A percentile compares a stretch with the other conserved stretches of the same genome.
Evolutionary conservation across 2,329 filamentous ascomycete species (phyloP).

Genomic region (Dryadomyces quercus-mongolicae): DNA sequence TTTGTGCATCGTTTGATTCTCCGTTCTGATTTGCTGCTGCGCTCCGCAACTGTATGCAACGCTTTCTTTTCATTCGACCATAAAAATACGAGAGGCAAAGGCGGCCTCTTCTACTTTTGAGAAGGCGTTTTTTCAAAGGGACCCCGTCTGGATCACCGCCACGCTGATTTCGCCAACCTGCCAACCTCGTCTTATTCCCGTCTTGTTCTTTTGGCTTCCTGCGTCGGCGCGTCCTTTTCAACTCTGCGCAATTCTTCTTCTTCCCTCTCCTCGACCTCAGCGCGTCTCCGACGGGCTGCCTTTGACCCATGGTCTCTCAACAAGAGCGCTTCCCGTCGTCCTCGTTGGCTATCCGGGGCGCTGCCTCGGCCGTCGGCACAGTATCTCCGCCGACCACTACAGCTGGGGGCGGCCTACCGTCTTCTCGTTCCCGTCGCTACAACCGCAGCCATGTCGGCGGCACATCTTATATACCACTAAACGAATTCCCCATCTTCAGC

Average conservation of each 20-base stretch:
- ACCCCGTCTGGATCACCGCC: no score
- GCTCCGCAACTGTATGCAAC: slow-evolving; percentile 1
- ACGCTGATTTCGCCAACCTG: no score
- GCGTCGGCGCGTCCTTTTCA: no score
- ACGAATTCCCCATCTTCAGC: slow-evolving; percentile 86
- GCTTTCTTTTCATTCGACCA: background rate
- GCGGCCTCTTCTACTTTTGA: background rate
- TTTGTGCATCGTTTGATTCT: background rate
- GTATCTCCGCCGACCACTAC: slow-evolving; percentile 7
- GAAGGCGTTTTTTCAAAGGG: background rate
- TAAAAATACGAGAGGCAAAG: slow-evolving; percentile 1
- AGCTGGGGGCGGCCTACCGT: background rate
- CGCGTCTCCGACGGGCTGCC: background rate
- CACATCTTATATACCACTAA: slow-evolving; percentile 56
- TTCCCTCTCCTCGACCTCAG: background rate
- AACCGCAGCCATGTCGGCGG: slow-evolving; percentile 72
- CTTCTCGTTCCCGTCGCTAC: slow-evolving; percentile 35
- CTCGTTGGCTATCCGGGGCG: slow-evolving; percentile 20
- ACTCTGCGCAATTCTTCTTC: background rate
- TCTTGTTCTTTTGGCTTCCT: no score
- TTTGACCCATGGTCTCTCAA: slow-evolving; percentile 20
- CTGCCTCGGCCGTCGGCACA: slow-evolving; percentile 10
- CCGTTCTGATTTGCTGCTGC: background rate
- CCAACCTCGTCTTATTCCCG: no score
- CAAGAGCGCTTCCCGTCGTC: slow-evolving; percentile 18